Evolutionary conservation across 768 basidiomycete genomes (phyloP).

Genomic region (Serendipita sp.): DNA sequence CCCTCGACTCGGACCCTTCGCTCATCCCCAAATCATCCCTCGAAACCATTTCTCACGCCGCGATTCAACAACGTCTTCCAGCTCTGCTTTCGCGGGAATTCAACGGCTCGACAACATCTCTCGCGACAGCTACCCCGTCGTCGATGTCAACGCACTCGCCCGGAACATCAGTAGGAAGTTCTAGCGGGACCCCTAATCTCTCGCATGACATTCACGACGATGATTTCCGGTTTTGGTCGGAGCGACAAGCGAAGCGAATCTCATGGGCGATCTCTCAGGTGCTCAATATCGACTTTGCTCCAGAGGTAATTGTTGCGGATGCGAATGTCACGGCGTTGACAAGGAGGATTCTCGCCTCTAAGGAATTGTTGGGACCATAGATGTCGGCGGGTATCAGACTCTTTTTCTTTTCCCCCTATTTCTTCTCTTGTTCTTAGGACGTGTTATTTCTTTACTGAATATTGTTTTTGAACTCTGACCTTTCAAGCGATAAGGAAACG

Average conservation of each 20-base stretch:
- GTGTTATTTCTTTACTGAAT: too few species aligned
- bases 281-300: conserved; percentile 77
- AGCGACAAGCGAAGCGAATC: conserved; percentile 79
- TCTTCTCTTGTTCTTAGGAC: too few species aligned
- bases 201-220: conserved; percentile 24
- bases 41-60: conserved; percentile 8
- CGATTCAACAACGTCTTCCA: conserved; percentile 8
- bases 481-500: too few species aligned
- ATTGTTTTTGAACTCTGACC: too few species aligned
- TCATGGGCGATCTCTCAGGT: conserved; percentile 59
- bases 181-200: neutral
- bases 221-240: conserved; percentile 90
- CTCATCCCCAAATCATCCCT: conserved; percentile 46
- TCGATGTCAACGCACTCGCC: neutral
- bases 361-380: conserved; percentile 26
- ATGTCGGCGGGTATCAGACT: neutral
- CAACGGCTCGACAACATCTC: neutral
- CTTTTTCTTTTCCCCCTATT: too few species aligned
- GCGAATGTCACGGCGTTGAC: conserved; percentile 80
- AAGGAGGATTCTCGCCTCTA: conserved; percentile 67
- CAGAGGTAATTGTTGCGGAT: conserved; percentile 84
- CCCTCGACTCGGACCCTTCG: conserved; percentile 72
- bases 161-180: neutral
- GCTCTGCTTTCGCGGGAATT: neutral
- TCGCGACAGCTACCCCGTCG: neutral